Evolutionary conservation across 2,329 filamentous ascomycete species (phyloP).

Genomic region (Xylaria sp.): DNA sequence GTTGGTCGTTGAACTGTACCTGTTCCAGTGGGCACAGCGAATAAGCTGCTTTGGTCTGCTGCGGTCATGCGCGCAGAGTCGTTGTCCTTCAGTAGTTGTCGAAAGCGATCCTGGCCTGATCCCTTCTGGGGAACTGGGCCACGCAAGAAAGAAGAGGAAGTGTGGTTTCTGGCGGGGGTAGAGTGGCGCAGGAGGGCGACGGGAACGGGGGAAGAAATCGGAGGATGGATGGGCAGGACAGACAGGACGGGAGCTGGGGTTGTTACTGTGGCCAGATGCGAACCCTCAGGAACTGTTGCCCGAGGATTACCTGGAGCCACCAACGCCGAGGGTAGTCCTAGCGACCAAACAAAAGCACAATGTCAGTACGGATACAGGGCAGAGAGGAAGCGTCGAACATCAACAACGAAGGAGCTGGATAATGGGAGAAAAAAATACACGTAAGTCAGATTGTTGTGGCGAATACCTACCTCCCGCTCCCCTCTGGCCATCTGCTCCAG

Average conservation of each 20-base stretch:
- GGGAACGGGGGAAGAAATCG: background rate
- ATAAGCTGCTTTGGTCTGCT: constrained; percentile 7
- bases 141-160: constrained; percentile 10
- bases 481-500: background rate
- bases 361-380: constrained; percentile 20
- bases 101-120: constrained; percentile 47
- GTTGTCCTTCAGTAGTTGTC: constrained; percentile 38
- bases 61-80: background rate
- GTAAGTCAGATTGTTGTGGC: background rate
- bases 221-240: constrained; percentile 1
- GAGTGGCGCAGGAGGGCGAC: background rate
- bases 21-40: background rate
- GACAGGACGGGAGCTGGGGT: background rate
- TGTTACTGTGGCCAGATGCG: background rate
- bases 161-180: constrained; percentile 1
- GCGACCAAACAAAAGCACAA: constrained; percentile 2
- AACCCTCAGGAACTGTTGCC: constrained; percentile 29
- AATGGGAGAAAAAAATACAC: background rate
- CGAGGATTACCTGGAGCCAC: constrained; percentile 21
- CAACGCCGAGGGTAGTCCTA: constrained; percentile 17
- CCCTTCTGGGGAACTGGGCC: constrained; percentile 44
- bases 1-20: constrained; percentile 13
- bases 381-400: background rate
- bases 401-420: background rate
- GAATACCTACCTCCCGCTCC: constrained; percentile 26